Evolutionary conservation across 768 basidiomycete genomes (phyloP).

Genomic region (Cystobasidium tubakii): DNA sequence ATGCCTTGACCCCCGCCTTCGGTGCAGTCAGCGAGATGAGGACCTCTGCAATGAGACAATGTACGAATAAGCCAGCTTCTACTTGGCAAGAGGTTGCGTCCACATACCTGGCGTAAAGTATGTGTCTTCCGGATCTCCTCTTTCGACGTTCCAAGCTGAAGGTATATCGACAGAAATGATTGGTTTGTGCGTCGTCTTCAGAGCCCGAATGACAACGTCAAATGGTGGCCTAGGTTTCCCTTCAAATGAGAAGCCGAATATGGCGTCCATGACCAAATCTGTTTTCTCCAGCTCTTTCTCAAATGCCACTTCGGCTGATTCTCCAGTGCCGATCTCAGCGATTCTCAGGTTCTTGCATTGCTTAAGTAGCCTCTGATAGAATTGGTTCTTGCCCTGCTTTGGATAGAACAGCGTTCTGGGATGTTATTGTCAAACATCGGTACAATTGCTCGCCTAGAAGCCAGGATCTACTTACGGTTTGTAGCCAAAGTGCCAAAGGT

Average conservation of each 20-base stretch:
- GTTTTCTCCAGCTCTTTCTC: slow-evolving; percentile 37
- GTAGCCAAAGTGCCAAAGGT: slow-evolving; percentile 57
- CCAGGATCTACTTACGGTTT: slow-evolving; percentile 49
- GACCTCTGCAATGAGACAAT: slow-evolving; percentile 57
- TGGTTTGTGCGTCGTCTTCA: slow-evolving; percentile 56
- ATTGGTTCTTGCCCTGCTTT: slow-evolving; percentile 90
- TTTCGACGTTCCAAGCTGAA: slow-evolving; percentile 90
- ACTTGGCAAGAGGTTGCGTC: slow-evolving; percentile 43
- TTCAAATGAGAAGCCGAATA: slow-evolving; percentile 95
- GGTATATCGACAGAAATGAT: slow-evolving; percentile 95
- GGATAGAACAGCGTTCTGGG: slow-evolving; percentile 73
- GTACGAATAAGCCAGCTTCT: not conserved
- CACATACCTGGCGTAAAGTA: slow-evolving; percentile 39
- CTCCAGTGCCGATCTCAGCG: slow-evolving; percentile 59
- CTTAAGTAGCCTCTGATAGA: slow-evolving; percentile 74
- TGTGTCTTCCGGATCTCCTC: slow-evolving; percentile 52
- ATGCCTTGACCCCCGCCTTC: slow-evolving; percentile 73
- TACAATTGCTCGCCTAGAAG: not conserved
- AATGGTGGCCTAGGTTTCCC: slow-evolving; percentile 86
- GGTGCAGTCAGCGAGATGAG: slow-evolving; percentile 89
- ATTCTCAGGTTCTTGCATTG: slow-evolving; percentile 90
- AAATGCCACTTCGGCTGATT: slow-evolving; percentile 45
- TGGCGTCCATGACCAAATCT: slow-evolving; percentile 76
- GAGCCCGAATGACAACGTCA: slow-evolving; percentile 60
- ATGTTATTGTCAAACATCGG: slow-evolving; percentile 74